Evolutionary conservation across 192 early-diverging fungal species (phyloP).

Genomic region (Diversispora eburnea): DNA sequence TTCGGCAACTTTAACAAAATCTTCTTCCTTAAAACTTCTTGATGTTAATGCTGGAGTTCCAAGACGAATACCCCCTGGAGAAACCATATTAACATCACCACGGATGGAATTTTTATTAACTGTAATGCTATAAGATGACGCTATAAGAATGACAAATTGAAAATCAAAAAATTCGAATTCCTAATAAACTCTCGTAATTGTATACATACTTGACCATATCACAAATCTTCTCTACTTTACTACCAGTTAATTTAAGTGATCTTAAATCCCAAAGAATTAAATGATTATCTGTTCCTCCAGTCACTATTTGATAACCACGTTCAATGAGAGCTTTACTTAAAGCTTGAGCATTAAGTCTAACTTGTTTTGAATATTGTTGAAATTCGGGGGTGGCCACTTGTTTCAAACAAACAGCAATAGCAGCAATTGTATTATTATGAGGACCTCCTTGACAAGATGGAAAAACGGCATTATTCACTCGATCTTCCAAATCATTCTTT

Average conservation of each 20-base stretch:
- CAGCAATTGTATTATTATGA: conserved; percentile 99
- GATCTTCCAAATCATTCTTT: conserved; percentile 80
- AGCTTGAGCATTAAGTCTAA: conserved; percentile 87
- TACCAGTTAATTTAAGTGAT: conserved; percentile 87
- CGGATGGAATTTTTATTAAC: conserved; percentile 99
- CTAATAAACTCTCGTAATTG: no score
- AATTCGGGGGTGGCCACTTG: conserved; percentile 94
- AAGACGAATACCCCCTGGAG: conserved; percentile 97
- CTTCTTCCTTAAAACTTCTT: conserved; percentile 92
- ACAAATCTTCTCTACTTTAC: conserved; percentile 99
- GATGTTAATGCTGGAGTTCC: conserved; percentile 95
- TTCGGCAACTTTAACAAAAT: conserved; percentile 95
- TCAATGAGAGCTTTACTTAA: conserved; percentile 72
- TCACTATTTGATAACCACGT: conserved; percentile 91
- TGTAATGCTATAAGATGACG: conserved; percentile 65
- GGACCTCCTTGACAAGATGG: conserved; percentile 99
- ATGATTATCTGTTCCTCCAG: conserved; percentile 98
- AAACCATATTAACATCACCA: conserved; percentile 92
- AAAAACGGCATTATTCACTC: conserved; percentile 99
- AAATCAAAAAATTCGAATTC: neutral
- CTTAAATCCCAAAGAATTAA: conserved; percentile 97
- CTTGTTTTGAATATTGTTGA: conserved; percentile 91
- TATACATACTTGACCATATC: conserved; percentile 70
- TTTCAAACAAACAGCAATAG: conserved; percentile 95
- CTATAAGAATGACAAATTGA: neutral